phyloP scores from a whole-genome alignment of 495 filamentous ascomycete genomes.

The Aspergillus sparsus region DNA sequence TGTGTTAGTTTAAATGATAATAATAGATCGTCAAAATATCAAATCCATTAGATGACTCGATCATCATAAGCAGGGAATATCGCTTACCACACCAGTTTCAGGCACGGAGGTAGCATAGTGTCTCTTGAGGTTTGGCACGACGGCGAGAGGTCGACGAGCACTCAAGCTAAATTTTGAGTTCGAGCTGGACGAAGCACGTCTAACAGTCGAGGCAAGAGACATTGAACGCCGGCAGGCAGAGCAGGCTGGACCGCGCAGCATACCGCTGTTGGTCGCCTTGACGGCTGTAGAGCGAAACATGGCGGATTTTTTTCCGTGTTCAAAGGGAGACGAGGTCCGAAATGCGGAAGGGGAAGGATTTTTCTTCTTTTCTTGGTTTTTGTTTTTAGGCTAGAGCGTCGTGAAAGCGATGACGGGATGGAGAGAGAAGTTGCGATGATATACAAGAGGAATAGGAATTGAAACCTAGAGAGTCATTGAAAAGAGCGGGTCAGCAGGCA shows the following conservation, averaged over 20 bases:
- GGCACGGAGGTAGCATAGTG: constrained; percentile 60
- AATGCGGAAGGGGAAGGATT: constrained; percentile 6
- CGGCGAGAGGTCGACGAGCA: constrained; percentile 43
- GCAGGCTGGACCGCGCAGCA: constrained; percentile 54
- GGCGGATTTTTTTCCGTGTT: constrained; percentile 36
- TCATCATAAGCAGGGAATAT: background rate
- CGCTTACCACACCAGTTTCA: constrained; percentile 43
- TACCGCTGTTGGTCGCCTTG: constrained; percentile 52
- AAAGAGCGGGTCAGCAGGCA: constrained; percentile 22
- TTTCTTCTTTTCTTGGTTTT: constrained; percentile 4
- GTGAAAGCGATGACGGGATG: constrained; percentile 4
- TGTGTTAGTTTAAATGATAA: too few species aligned
- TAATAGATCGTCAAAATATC: too few species aligned
- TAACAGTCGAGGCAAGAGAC: constrained; percentile 48
- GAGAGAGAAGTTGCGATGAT: background rate
- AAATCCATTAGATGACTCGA: too few species aligned
- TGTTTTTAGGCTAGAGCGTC: constrained; percentile 2
- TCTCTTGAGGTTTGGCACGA: constrained; percentile 43
- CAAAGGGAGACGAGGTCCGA: constrained; percentile 18
- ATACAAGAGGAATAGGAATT: constrained; percentile 8
- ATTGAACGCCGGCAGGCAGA: constrained; percentile 46
- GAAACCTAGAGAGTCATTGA: constrained; percentile 14
- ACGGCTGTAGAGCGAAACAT: constrained; percentile 50
- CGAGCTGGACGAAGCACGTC: constrained; percentile 38
- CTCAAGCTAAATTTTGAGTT: constrained; percentile 49